These are phyloP conservation scores for Microbotryum silenes-acaulis DNA, from an alignment of 1,284 basidiomycete species.

Conservation along the genomic window DNA sequence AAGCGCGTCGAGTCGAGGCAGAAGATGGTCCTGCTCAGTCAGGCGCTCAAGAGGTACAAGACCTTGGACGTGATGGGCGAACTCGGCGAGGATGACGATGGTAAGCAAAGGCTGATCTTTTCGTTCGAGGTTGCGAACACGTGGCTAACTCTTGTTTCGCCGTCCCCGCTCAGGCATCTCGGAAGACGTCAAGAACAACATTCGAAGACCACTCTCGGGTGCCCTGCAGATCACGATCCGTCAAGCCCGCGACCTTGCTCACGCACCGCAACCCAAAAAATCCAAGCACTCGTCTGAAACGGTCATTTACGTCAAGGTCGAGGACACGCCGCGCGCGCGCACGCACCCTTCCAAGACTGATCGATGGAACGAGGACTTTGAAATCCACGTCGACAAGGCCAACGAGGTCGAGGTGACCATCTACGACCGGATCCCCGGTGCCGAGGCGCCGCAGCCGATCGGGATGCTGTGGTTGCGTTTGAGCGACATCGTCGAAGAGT, in stretches of 20 bases:
- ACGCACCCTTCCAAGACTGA: conserved; percentile 90
- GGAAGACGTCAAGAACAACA: conserved; percentile 77
- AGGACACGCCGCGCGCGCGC: conserved; percentile 84
- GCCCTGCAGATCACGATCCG: conserved; percentile 83
- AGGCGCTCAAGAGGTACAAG: conserved; percentile 93
- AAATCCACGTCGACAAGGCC: conserved; percentile 93
- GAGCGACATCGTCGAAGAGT: conserved; percentile 88
- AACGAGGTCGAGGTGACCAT: conserved; percentile 97
- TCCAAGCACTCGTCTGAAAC: conserved; percentile 77
- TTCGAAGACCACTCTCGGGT: conserved; percentile 87
- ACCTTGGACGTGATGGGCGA: conserved; percentile 89
- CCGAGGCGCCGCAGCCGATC: conserved; percentile 65
- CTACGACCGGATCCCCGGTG: conserved; percentile 77
- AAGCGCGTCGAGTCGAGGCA: conserved; percentile 91
- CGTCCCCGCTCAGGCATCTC: conserved; percentile 30
- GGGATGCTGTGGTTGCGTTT: conserved; percentile 94
- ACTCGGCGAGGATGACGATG: conserved; percentile 67
- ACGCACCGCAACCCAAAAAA: conserved; percentile 62
- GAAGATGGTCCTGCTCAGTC: conserved; percentile 87
- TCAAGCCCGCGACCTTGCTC: conserved; percentile 87
- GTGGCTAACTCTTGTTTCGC: no score
- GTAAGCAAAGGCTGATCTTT: conserved; percentile 38
- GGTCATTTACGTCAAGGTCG: conserved; percentile 87
- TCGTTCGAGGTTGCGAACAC: no score
- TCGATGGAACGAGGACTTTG: conserved; percentile 95